phyloP scores from a whole-genome alignment of 345 rosid species.

The Bruguiera sexangula region DNA sequence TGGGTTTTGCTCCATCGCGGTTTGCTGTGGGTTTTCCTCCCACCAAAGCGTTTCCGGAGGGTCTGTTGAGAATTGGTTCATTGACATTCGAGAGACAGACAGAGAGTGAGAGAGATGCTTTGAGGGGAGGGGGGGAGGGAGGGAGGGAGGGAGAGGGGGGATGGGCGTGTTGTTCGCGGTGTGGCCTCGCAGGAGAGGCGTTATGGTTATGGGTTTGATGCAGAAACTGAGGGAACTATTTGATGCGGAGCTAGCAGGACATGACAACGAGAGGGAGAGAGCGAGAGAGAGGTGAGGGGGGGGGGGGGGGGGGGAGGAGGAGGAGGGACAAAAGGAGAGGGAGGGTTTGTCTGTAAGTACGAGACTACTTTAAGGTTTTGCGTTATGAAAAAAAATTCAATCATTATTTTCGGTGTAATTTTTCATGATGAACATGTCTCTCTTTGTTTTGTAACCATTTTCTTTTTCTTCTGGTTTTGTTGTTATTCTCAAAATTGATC shows the following conservation, averaged over 20 bases:
- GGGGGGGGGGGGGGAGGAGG: neutral
- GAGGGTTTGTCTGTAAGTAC: slow-evolving; percentile 13
- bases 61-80: slow-evolving; percentile 48
- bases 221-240: slow-evolving; percentile 32
- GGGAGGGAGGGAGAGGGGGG: neutral
- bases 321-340: neutral
- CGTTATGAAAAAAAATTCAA: slow-evolving; percentile 16
- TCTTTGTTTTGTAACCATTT: neutral
- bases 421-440: neutral
- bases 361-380: slow-evolving; percentile 27
- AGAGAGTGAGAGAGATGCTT: slow-evolving; percentile 9
- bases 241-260: slow-evolving; percentile 10
- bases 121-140: neutral
- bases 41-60: slow-evolving; percentile 39
- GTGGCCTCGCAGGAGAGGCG: slow-evolving; percentile 8
- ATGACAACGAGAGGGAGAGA: slow-evolving; percentile 15
- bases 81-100: slow-evolving; percentile 34
- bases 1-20: slow-evolving; percentile 18
- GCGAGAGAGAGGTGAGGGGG: neutral
- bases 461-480: no score
- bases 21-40: slow-evolving; percentile 27
- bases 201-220: slow-evolving; percentile 28
- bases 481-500: no score
- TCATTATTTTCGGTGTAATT: slow-evolving; percentile 25
- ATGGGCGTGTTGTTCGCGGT: neutral